Conservation (phyloP, 129 eudicot genomes). For the Smallanthus sonchifolius region DNA sequence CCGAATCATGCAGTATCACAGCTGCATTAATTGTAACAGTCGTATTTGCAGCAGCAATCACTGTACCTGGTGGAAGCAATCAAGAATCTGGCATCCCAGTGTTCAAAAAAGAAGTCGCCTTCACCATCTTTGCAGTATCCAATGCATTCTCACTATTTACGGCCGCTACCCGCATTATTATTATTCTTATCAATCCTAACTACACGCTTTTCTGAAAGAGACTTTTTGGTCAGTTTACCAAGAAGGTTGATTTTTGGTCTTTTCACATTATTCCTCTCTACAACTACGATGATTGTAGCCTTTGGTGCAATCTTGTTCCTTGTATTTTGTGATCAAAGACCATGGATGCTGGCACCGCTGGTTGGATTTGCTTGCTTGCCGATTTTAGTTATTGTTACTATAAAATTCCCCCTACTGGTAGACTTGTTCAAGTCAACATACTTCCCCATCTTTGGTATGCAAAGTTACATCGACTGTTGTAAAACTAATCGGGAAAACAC, state of each 20-base stretch:
- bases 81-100: slow-evolving; percentile 16
- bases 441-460: not conserved
- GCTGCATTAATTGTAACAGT: slow-evolving; percentile 33
- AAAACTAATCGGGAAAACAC: not conserved
- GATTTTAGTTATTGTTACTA: not conserved
- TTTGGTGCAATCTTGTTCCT: slow-evolving; percentile 7
- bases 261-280: not conserved
- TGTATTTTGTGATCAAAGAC: slow-evolving; percentile 12
- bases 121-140: slow-evolving; percentile 22
- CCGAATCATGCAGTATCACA: slow-evolving; percentile 29
- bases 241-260: slow-evolving; percentile 7
- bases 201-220: slow-evolving; percentile 11
- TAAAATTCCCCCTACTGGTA: slow-evolving; percentile 2
- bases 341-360: slow-evolving; percentile 8
- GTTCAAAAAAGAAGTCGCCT: not conserved
- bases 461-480: not conserved
- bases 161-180: slow-evolving; percentile 13
- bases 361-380: slow-evolving; percentile 4
- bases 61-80: slow-evolving; percentile 27
- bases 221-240: slow-evolving; percentile 11
- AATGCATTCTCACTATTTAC: slow-evolving; percentile 28
- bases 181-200: slow-evolving; percentile 27
- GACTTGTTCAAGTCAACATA: slow-evolving; percentile 5
- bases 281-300: slow-evolving; percentile 8
- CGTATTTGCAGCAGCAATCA: slow-evolving; percentile 35